Base-by-base conservation (phyloP, 1,284 basidiomycete species). In the Trametes versicolor region DNA sequence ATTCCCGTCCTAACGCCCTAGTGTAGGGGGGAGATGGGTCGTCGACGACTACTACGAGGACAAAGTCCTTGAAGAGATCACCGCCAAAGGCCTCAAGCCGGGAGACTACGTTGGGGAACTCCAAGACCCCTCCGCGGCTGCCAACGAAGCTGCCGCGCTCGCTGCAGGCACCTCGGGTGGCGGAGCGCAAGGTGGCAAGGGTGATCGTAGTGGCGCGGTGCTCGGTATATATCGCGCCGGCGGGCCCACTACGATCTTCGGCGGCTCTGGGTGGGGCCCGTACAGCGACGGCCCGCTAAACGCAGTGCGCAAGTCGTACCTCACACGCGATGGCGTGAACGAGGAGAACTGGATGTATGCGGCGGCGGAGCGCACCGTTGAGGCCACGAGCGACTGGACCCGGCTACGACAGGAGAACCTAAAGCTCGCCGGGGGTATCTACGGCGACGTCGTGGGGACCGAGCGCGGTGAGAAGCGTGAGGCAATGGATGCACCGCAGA, bases 21-120 rank as follows among this genome's bases (percentile, higher is more conserved):
- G 0, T 10, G 9, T 66, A 97, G 96, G 95, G 57, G 97, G 97
- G 3, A 86, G 88, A 73, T 95, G 94, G 87, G 91, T 99, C 2
- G 86, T 88, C 21, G 97, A 99, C 75, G 97, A 99, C 80, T 99
- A 99, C 79, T 95, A 96, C 79, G 95, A 98, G 80, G 91, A 91
- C 48, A 91, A 91, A 62, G 88, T 87, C 0, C 83, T 91, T 0
- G 87, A 85, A 62, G 91, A 93, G 59, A 91, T 92, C 70, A 84
- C 86, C 4, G 85, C 84, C 43, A 87, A 87, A 39, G 93, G 93
- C 9, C 83, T 92, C 67, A 89, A 90, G 71, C 83, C 95, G 0
- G 91, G 92, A 9, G 89, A 93, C 49, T 83, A 80, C 12, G 93
- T 94, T 2, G 91, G 92, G 25, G 95, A 96, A 54, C 85, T 93